Percentiles rank a stretch among this genome's conserved stretches.
These are phyloP conservation scores for Yamadazyma triangularis DNA, from an alignment of 1,139 yeast species.

Conservation along the genomic window DNA sequence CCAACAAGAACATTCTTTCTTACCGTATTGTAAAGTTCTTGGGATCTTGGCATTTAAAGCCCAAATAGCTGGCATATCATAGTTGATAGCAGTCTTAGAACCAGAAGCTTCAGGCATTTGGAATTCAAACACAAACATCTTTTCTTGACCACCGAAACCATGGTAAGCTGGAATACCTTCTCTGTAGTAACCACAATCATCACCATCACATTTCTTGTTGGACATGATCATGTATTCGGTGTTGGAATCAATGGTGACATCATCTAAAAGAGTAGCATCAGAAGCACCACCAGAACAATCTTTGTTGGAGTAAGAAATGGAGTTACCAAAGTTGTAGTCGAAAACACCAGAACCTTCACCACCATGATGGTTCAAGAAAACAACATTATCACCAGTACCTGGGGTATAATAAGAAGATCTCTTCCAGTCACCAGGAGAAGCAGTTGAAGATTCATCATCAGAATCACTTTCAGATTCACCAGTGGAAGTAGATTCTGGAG, in stretches of 20 bases:
- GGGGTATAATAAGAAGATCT: slow-evolving; percentile 72
- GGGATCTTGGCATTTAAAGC: slow-evolving; percentile 72
- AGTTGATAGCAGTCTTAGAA: slow-evolving; percentile 26
- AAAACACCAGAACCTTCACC: slow-evolving; percentile 82
- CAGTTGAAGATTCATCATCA: slow-evolving; percentile 15
- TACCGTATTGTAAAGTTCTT: slow-evolving; percentile 71
- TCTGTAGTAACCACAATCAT: slow-evolving; percentile 67
- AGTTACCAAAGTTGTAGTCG: slow-evolving; percentile 84
- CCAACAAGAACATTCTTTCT: slow-evolving; percentile 70
- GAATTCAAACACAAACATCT: slow-evolving; percentile 71
- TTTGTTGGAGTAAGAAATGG: slow-evolving; percentile 74
- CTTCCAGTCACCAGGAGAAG: slow-evolving; percentile 57
- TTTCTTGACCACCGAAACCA: slow-evolving; percentile 61
- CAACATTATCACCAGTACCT: slow-evolving; percentile 56
- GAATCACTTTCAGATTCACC: slow-evolving; percentile 36
- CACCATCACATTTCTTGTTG: slow-evolving; percentile 49
- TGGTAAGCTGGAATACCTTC: slow-evolving; percentile 68
- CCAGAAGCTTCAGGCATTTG: slow-evolving; percentile 51
- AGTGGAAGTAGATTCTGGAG: slow-evolving; percentile 19
- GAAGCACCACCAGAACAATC: slow-evolving; percentile 74
- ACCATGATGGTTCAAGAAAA: slow-evolving; percentile 83
- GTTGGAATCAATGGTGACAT: slow-evolving; percentile 50
- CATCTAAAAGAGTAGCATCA: slow-evolving; percentile 49
- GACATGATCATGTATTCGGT: slow-evolving; percentile 61
- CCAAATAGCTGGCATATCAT: slow-evolving; percentile 79